Conservation (phyloP, 2,329 filamentous ascomycete genomes). For the Aspergillus sp. region DNA sequence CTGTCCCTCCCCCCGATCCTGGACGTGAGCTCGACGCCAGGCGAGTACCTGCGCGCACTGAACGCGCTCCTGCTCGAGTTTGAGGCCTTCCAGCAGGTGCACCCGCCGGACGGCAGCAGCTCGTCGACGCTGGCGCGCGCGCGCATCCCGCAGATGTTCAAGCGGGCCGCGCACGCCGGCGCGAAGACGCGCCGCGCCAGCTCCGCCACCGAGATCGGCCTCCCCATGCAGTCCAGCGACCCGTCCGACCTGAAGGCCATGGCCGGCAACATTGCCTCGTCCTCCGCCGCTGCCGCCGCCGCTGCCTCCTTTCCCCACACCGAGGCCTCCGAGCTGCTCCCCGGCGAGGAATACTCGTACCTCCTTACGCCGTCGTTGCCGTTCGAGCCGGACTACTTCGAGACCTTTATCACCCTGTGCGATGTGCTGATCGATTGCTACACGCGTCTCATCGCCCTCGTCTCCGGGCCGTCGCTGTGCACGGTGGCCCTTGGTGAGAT, state of each 20-base stretch:
- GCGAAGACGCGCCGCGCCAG: constrained; percentile 60
- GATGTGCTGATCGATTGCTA: constrained; percentile 95
- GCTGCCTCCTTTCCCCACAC: constrained; percentile 45
- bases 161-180: constrained; percentile 58
- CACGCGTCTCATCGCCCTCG: constrained; percentile 69
- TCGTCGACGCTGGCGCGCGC: constrained; percentile 71
- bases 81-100: constrained; percentile 86
- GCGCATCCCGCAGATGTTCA: constrained; percentile 80
- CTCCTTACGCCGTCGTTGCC: constrained; percentile 88
- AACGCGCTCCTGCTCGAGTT: constrained; percentile 87
- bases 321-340: constrained; percentile 62
- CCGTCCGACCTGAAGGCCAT: constrained; percentile 48
- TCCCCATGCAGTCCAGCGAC: constrained; percentile 51
- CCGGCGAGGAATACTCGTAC: constrained; percentile 84
- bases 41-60: constrained; percentile 83
- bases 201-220: constrained; percentile 59
- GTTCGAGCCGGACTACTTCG: constrained; percentile 96
- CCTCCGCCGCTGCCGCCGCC: constrained; percentile 35
- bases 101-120: constrained; percentile 71
- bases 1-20: constrained; percentile 86
- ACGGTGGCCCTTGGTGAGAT: constrained; percentile 71
- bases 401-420: constrained; percentile 92
- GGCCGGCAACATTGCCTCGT: constrained; percentile 39
- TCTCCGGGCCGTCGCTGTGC: constrained; percentile 74
- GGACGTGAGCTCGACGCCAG: constrained; percentile 74